Percentiles rank a stretch among this genome's conserved stretches.
These are phyloP conservation scores for Cladophialophora yegresii DNA, from an alignment of 2,329 filamentous ascomycete genomes.

Conservation along the genomic window DNA sequence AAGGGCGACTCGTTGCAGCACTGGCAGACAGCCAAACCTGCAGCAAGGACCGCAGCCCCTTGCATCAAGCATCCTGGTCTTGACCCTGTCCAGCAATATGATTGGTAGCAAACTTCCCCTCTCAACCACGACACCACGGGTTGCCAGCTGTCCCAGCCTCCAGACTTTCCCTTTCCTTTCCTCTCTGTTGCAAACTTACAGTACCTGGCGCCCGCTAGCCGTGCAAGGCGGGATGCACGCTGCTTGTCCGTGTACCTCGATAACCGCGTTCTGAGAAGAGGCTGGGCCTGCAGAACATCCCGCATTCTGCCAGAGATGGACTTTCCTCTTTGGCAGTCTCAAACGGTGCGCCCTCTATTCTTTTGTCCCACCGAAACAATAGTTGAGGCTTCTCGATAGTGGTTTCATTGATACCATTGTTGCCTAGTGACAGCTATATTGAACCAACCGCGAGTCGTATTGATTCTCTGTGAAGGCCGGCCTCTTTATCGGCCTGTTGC, in stretches of 20 bases:
- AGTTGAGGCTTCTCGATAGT: conserved; percentile 33
- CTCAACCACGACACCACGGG: conserved; percentile 22
- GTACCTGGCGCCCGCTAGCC: conserved; percentile 3
- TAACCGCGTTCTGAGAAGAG: conserved; percentile 20
- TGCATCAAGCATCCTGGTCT: conserved; percentile 32
- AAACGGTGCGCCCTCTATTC: conserved; percentile 37
- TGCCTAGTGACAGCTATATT: conserved; percentile 24
- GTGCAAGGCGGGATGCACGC: conserved; percentile 1
- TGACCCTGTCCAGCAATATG: conserved; percentile 21
- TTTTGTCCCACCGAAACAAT: conserved; percentile 36
- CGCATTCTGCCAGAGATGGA: conserved; percentile 29
- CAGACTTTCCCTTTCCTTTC: conserved; percentile 33
- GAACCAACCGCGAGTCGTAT: conserved; percentile 1
- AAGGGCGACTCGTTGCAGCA: conserved; percentile 2
- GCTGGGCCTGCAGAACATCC: conserved; percentile 22
- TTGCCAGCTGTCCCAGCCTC: conserved; percentile 31
- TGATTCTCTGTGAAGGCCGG: conserved; percentile 18
- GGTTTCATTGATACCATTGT: conserved; percentile 35
- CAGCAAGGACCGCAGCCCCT: conserved; percentile 28
- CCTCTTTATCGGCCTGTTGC: conserved; percentile 27
- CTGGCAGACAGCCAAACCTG: conserved; percentile 27
- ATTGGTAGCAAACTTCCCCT: conserved; percentile 25
- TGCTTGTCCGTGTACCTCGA: neutral
- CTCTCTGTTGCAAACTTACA: conserved; percentile 25
- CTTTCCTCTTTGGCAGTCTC: conserved; percentile 24